Percentiles rank a stretch among this genome's conserved stretches.
These are phyloP conservation scores for Theileria sp. DNA, from an alignment of 169 alveolate species.

Conservation along the genomic window DNA sequence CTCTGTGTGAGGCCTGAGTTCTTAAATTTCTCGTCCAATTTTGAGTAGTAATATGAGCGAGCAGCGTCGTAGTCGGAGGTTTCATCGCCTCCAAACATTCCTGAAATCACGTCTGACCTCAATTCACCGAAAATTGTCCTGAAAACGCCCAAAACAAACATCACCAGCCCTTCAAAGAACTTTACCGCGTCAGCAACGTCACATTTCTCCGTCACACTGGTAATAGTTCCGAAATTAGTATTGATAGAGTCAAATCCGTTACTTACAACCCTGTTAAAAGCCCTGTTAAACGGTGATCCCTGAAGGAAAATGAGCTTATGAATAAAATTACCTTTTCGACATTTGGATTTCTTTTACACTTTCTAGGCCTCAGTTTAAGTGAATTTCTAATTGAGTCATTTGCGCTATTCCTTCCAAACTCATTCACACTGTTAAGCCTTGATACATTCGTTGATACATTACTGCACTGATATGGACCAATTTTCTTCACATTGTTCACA, in stretches of 20 bases:
- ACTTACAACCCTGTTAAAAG: constrained; percentile 3
- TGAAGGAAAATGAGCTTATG: neutral
- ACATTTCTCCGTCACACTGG: constrained; percentile 1
- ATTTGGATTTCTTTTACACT: constrained; percentile 14
- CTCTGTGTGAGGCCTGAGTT: constrained; percentile 61
- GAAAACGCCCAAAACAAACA: constrained; percentile 46
- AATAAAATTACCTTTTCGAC: constrained; percentile 6
- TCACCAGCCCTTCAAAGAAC: constrained; percentile 51
- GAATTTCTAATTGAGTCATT: neutral
- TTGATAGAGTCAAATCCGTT: neutral
- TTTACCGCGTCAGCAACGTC: constrained; percentile 58
- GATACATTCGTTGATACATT: neutral
- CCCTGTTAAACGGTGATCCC: constrained; percentile 36
- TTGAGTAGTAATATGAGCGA: constrained; percentile 48
- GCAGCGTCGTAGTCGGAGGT: constrained; percentile 60
- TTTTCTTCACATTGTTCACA: too few species aligned
- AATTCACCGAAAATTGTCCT: constrained; percentile 51
- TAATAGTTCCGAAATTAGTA: neutral
- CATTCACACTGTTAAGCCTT: constrained; percentile 1
- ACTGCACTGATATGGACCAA: neutral
- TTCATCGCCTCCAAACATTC: constrained; percentile 52
- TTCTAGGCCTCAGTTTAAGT: constrained; percentile 20
- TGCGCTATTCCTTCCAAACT: neutral
- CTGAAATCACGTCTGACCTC: constrained; percentile 55
- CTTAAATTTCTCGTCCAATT: constrained; percentile 1